phyloP scores from a whole-genome alignment of 2,329 filamentous ascomycete species.

The Biscogniauxia sp. region DNA sequence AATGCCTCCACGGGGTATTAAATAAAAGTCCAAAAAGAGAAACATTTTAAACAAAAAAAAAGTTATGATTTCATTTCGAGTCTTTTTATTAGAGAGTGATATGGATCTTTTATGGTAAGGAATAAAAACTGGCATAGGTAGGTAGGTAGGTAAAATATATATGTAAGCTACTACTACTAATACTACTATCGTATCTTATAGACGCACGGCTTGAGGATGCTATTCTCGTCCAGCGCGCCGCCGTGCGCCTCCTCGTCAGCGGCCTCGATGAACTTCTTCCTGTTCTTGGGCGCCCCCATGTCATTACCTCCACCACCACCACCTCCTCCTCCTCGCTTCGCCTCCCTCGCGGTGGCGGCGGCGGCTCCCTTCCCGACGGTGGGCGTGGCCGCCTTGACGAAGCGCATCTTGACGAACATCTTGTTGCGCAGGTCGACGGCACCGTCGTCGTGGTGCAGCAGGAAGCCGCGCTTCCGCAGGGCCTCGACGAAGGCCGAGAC shows the following conservation, averaged over 20 bases:
- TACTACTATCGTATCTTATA: constrained; percentile 76
- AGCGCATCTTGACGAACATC: constrained; percentile 98
- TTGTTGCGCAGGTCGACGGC: constrained; percentile 83
- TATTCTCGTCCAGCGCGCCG: constrained; percentile 58
- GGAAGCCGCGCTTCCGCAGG: constrained; percentile 75
- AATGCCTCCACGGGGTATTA: not conserved
- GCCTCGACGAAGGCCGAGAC: constrained; percentile 85
- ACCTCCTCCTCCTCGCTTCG: constrained; percentile 6
- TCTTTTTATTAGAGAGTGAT: constrained; percentile 3
- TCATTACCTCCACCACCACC: not conserved
- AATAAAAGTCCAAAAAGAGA: not conserved
- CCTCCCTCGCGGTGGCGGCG: constrained; percentile 31
- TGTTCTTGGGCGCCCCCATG: too few species aligned
- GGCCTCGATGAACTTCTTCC: constrained; percentile 56
- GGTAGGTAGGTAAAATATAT: too few species aligned
- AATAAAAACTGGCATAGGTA: too few species aligned
- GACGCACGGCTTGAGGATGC: constrained; percentile 85
- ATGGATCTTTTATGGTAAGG: too few species aligned
- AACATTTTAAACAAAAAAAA: not conserved
- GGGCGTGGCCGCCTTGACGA: constrained; percentile 78
- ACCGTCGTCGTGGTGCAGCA: constrained; percentile 53
- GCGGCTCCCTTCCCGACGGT: constrained; percentile 71
- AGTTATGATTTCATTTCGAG: not conserved
- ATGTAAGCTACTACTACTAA: too few species aligned
- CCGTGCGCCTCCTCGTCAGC: constrained; percentile 49